Evolutionary conservation across 257 asterid species (phyloP), one percentile per base, ranked within the genome.

Genomic region (Nicotiana tabacum): DNA sequence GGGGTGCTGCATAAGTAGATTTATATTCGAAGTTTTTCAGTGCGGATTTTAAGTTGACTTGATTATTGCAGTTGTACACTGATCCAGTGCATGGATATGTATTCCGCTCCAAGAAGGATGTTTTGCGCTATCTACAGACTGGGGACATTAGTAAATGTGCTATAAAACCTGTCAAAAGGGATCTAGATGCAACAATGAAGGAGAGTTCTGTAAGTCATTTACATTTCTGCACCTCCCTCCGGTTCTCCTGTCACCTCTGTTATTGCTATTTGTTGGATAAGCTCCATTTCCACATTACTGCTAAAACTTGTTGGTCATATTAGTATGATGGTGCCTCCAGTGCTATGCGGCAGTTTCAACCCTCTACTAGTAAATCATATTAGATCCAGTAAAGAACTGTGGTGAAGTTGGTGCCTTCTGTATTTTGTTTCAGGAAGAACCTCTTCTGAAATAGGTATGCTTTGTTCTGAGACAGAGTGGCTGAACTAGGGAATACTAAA

Each of bases 101-200:
- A 46, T 91, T 94, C 58, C 89, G 87, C 68, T 92, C 98, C 66
- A 92, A 90, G 86, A 77, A 35, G 78, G 98, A 92, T 87, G 97
- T 81, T 64, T 56, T 84, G 72, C 92, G 98, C 76, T 94, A 85
- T 86, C 84, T 92, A 84, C 80, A 85, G 78, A 89, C 90, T 66
- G 89, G 90, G 6, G 92, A 91, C 74, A 91, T 91, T 58, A 1
- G 72, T 61, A 64, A 53, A 62, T 94, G 98, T 37, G 86, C 78
- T 70, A 72, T 81, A 82, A 91, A 51, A 83, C 97, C 96, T 67
- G 67, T 37, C 84, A 91, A 83, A 89, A 82, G 86, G 83, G 86
- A 79, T 55, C 61, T 51, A 80, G 81, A 80, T 43, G 51, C 80
- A 57, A 58, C 72, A 24, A 65, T 66, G 77, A 86, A 87, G 76